Base-by-base conservation (phyloP, 805 yeast species). In the Lipomyces mesembrius region DNA sequence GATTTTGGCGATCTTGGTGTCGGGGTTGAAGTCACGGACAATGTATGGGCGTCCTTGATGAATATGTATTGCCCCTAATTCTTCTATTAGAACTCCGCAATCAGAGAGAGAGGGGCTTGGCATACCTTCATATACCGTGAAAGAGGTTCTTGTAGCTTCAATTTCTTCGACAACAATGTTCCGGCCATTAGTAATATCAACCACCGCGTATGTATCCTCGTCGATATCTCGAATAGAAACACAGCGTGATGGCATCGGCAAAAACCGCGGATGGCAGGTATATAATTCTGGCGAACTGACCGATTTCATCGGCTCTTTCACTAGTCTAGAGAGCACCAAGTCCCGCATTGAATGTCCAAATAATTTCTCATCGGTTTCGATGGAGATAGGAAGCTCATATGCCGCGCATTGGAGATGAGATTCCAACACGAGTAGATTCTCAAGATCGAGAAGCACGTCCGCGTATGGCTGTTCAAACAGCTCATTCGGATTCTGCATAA, bases 341-440 rank as follows among this genome's bases (percentile, higher is more conserved):
- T 73, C 75, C 11, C 65, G 57, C 56, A 73, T 74, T 27, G 75
- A 74, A 29, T 79, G 78, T 1, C 83, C 83, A 75, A 94, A 90
- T 79, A 86, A 91, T 61, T 76, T 75, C 2, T 76, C 71, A 70
- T 91, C 97, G 2, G 79, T 75, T 0, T 80, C 82, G 11, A 86
- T 72, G 51, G 78, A 77, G 7, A 94, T 79, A 0, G 97, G 95
- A 34, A 85, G 72, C 74, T 94, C 98, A 76, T 86, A 90, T 0
- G 97, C 97, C 0, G 98, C 97, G 81, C 98, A 95, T 74, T 93
- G 98, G 27, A 93, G 76, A 79, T 95, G 99, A 51, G 89, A 88
- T 69, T 91, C 94, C 67, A 90, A 75, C 0, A 93, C 85, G 43
- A 88, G 73, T 11, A 82, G 76, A 70, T 88, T 88, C 39, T 85